These are phyloP conservation scores for Wickerhamomyces chambardii DNA, from an alignment of 805 yeast species.

Conservation along the genomic window DNA sequence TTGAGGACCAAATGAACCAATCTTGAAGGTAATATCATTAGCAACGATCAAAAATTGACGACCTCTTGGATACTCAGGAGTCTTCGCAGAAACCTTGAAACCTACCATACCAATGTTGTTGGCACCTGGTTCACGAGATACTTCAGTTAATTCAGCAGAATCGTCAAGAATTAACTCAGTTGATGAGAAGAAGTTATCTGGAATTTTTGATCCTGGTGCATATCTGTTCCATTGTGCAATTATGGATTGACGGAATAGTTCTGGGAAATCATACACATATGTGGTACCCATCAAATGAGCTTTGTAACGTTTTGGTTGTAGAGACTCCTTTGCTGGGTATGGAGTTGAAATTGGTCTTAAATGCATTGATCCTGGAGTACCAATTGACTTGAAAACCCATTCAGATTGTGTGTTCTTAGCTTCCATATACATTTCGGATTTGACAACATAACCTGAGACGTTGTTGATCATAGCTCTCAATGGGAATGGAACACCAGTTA, in stretches of 20 bases:
- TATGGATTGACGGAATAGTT: constrained; percentile 90
- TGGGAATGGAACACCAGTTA: constrained; percentile 86
- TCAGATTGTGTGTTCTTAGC: constrained; percentile 88
- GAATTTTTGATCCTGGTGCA: constrained; percentile 46
- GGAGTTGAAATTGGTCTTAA: constrained; percentile 93
- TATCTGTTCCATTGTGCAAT: constrained; percentile 74
- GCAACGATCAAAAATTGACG: constrained; percentile 91
- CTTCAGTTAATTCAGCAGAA: constrained; percentile 69
- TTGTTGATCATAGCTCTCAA: constrained; percentile 94
- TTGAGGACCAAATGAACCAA: constrained; percentile 97
- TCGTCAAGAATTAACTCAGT: constrained; percentile 84
- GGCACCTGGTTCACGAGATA: constrained; percentile 93
- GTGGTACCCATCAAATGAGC: constrained; percentile 99
- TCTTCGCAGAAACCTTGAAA: constrained; percentile 81
- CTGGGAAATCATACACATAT: constrained; percentile 98
- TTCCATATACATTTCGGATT: constrained; percentile 91
- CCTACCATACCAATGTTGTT: constrained; percentile 97
- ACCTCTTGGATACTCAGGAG: constrained; percentile 96
- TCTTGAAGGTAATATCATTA: constrained; percentile 94
- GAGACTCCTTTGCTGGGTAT: constrained; percentile 95
- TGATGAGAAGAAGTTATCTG: constrained; percentile 70
- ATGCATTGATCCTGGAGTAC: constrained; percentile 96
- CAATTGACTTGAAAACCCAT: constrained; percentile 95
- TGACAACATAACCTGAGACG: constrained; percentile 95
- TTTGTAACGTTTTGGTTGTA: constrained; percentile 97